Percentiles rank a stretch among this genome's conserved stretches.
These are phyloP conservation scores for Sicyos edulis DNA, from an alignment of 306 rosid genomes.

Conservation along the genomic window DNA sequence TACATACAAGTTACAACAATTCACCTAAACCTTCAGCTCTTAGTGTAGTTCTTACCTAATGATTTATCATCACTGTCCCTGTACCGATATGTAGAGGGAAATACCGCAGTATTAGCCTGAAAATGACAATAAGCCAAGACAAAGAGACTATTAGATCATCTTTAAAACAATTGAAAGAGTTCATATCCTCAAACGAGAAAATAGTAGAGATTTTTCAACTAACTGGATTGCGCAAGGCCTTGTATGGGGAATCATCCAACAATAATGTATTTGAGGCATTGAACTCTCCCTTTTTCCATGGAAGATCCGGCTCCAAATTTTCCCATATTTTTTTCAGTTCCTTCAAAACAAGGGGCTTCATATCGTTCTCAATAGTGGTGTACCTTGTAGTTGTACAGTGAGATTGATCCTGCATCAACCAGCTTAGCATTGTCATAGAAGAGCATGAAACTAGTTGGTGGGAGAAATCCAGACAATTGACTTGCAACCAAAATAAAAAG, in stretches of 20 bases:
- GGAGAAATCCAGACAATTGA: constrained; percentile 1
- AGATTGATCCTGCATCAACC: constrained; percentile 48
- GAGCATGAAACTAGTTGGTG: not conserved
- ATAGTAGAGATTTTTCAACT: constrained; percentile 26
- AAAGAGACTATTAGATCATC: not conserved
- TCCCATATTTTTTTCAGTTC: constrained; percentile 79
- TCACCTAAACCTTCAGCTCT: not conserved
- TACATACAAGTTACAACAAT: not conserved
- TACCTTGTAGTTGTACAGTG: constrained; percentile 59
- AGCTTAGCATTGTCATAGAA: not conserved
- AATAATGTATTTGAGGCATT: constrained; percentile 67
- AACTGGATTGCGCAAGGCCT: constrained; percentile 87
- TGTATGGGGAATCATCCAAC: constrained; percentile 89
- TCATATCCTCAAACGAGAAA: constrained; percentile 15
- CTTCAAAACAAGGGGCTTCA: constrained; percentile 68
- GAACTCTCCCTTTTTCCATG: constrained; percentile 72
- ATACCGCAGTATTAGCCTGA: constrained; percentile 69
- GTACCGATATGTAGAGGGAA: constrained; percentile 55
- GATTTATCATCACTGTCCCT: constrained; percentile 39
- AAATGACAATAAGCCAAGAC: constrained; percentile 19
- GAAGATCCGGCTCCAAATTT: constrained; percentile 49
- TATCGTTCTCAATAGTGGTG: constrained; percentile 41
- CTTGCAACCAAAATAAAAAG: not conserved
- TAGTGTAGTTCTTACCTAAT: constrained; percentile 44
- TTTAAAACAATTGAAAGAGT: constrained; percentile 4